Base-by-base conservation (phyloP, 225 moss, liverwort and hornwort species). In the Bryoerythrophyllum caledonicum region DNA sequence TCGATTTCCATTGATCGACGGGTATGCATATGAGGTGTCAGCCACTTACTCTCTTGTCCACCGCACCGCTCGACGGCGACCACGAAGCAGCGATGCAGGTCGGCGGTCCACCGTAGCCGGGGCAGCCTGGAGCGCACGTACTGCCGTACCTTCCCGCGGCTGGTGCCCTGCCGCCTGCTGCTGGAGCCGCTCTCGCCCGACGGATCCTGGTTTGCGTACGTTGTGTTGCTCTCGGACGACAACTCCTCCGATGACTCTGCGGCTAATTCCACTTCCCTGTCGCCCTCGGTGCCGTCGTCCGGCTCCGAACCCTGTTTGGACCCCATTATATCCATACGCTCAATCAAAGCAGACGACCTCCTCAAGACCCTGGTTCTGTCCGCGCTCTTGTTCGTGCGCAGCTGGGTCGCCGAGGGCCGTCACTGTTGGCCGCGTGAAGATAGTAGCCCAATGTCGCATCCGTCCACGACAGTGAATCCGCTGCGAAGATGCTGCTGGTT, bases 51-150 rank as follows among this genome's bases (percentile, higher is more conserved):
- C 68, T 91, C 91, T 84, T 89, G 91, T 1, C 91, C 91, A 44
- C 91, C 91, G 21, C 87, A 87, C 7, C 91, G 78, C 43, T 89
- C 89, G 20, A 91, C 87, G 16, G 91, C 87, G 40, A 80, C 82
- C 68, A 87, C 91, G 59, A 91, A 91, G 76, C 89, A 91, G 28
- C 83, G 89, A 76, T 91, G 91, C 30, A 91, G 70, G 82, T 91
- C 91, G 38, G 87, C 74, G 28, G 91, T 91, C 91, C 91, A 91
- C 27, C 91, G 85, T 56, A 91, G 82, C 21, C 91, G 67, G 19
- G 91, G 91, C 73, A 85, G 63, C 63, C 87, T 76, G 30, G 91
- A 91, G 46, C 91, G 89, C 67, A 91, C 87, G 56, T 91, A 91
- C 55, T 91, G 91, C 30, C 91, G 87, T 6, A 91, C 89, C 72